Evolutionary conservation across 345 rosid genomes (phyloP), one percentile per base, ranked within the genome.

Genomic region (Populus euphratica): DNA sequence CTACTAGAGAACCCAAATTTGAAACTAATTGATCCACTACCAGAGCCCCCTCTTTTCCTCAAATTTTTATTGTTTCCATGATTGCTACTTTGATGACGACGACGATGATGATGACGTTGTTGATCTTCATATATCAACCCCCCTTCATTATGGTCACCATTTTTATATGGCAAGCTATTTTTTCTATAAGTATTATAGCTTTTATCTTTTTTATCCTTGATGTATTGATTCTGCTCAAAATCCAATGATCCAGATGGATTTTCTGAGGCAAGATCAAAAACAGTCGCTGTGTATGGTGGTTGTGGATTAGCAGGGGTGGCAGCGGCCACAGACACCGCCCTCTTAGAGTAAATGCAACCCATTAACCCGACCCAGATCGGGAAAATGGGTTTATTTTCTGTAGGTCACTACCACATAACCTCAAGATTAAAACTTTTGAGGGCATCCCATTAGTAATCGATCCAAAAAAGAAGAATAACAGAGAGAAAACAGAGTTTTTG

Each of bases 281-380:
- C 69, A 66, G 80, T 74, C 83, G 23, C 72, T 72, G n/a, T 65
- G 68, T 5, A 73, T 31, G 38, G 43, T 27, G 74, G 69, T 29
- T 44, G 31, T 2, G 62, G 52, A 81, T 41, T 41, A 41, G 59
- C 87, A 47, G 87, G 91, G 83, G 92, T 82, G 78, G 83, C 84
- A n/a, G 67, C 73, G 73, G 76, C 85, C 62, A 74, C 29, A 18
- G 84, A 73, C 20, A 73, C 54, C 5, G 72, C 84, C 65, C 81
- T 75, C 75, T 92, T 92, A 81, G 97, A 92, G 88, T 49, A 77
- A 25, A 88, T 83, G 89, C 97, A 92, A 80, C 97, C 94, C 97
- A 92, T 92, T 86, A 31, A 80, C 86, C 85, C 76, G 80, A 85
- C 91, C 91, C 91, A 81, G 85, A 82, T 83, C 78, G 72, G 86